Conservation (phyloP, 1,284 basidiomycete species). For the Ceratobasidium sp. region DNA sequence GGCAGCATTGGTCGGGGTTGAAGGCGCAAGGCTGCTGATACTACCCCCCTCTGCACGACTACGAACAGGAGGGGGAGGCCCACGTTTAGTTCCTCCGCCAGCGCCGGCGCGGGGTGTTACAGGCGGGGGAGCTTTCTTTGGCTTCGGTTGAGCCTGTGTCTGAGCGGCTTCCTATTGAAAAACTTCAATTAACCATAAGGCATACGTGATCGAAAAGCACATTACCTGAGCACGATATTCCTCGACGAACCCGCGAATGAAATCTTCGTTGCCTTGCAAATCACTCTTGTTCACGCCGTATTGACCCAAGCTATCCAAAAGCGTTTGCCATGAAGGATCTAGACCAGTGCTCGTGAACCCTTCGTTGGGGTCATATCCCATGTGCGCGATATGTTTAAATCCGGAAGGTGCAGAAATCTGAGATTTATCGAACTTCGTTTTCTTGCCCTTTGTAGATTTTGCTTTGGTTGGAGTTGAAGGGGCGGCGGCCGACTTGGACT, state of each 20-base stretch:
- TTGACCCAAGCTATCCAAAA: conserved; percentile 79
- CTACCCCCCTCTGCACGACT: conserved; percentile 24
- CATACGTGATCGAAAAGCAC: conserved; percentile 49
- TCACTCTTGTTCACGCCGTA: conserved; percentile 76
- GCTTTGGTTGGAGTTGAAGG: conserved; percentile 65
- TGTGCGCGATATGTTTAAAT: conserved; percentile 93
- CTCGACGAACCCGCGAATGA: conserved; percentile 88
- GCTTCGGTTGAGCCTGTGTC: conserved; percentile 26
- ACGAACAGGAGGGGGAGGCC: conserved; percentile 30
- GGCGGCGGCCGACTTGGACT: conserved; percentile 61
- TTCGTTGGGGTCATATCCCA: conserved; percentile 90
- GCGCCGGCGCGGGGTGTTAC: conserved; percentile 10
- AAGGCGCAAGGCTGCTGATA: conserved; percentile 47
- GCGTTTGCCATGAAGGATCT: conserved; percentile 90
- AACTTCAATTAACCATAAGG: conserved; percentile 50
- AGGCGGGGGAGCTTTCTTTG: conserved; percentile 20
- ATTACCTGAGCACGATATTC: conserved; percentile 59
- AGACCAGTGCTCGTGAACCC: conserved; percentile 90
- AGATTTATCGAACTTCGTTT: conserved; percentile 87
- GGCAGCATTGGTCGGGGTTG: conserved; percentile 52
- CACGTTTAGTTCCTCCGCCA: conserved; percentile 19
- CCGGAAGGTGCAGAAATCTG: conserved; percentile 86
- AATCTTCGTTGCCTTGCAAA: conserved; percentile 84
- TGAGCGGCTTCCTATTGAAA: not conserved
- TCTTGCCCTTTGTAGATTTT: conserved; percentile 72